Conservation (phyloP, 805 yeast species). For the Sungouiozyma ichnusensis region DNA sequence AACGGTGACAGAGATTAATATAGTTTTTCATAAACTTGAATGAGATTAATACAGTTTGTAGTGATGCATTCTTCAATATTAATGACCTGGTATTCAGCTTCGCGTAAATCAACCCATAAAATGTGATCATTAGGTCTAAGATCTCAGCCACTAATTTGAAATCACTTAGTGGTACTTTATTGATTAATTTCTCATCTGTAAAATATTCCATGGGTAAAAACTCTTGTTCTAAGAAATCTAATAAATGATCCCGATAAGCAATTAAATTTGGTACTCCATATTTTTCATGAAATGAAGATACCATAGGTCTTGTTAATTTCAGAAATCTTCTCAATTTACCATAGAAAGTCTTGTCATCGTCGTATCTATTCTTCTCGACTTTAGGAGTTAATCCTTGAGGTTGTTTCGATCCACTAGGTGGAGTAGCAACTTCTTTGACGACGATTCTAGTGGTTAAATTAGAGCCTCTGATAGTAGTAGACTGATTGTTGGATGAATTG, state of each 20-base stretch:
- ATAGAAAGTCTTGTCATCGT: slow-evolving; percentile 2
- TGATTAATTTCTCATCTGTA: neutral
- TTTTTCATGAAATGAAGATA: slow-evolving; percentile 5
- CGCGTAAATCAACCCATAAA: slow-evolving; percentile 11
- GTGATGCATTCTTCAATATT: slow-evolving; percentile 5
- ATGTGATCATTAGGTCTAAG: slow-evolving; percentile 3
- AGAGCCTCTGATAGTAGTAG: neutral
- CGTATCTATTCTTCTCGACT: neutral
- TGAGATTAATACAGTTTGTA: slow-evolving; percentile 10
- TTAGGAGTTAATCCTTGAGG: neutral
- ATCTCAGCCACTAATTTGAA: neutral
- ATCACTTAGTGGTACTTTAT: neutral
- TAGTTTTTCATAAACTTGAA: slow-evolving; percentile 11
- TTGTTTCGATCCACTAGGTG: neutral
- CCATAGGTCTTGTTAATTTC: slow-evolving; percentile 13
- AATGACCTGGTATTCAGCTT: slow-evolving; percentile 7
- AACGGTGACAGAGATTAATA: slow-evolving; percentile 4
- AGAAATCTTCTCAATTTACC: slow-evolving; percentile 11
- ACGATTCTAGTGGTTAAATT: neutral
- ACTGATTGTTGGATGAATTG: neutral
- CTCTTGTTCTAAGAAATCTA: neutral
- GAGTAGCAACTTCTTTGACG: neutral
- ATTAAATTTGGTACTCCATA: slow-evolving; percentile 7
- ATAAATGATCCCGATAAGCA: slow-evolving; percentile 1
- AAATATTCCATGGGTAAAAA: neutral